Evolutionary conservation across 129 eudicot species (phyloP).

Genomic region (Ambrosia artemisiifolia): DNA sequence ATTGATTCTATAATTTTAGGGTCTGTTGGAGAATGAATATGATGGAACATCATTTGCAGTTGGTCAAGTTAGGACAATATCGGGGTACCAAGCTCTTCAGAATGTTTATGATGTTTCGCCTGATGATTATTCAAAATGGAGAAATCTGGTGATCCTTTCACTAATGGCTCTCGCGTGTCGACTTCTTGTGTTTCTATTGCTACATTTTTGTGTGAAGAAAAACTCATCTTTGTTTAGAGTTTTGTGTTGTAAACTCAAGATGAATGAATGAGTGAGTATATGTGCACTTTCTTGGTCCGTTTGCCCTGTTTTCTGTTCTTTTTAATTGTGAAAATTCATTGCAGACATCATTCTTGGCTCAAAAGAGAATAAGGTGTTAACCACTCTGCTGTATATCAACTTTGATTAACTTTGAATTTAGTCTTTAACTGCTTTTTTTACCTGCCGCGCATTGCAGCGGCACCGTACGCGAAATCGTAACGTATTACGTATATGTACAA

Average conservation of each 20-base stretch:
- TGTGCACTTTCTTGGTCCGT: not conserved
- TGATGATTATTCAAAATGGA: conserved; percentile 61
- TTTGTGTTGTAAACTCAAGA: conserved; percentile 46
- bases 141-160: conserved; percentile 55
- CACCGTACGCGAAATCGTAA: no score
- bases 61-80: conserved; percentile 70
- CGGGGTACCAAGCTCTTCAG: conserved; percentile 82
- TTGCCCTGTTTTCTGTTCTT: not conserved
- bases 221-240: conserved; percentile 36
- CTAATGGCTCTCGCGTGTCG: conserved; percentile 79
- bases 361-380: no score
- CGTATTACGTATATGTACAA: no score
- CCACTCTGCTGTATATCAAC: no score
- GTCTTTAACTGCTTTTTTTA: no score
- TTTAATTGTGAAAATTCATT: no score
- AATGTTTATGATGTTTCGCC: conserved; percentile 64
- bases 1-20: conserved; percentile 35
- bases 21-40: conserved; percentile 88
- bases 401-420: no score
- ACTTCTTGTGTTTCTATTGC: conserved; percentile 60
- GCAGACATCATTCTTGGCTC: no score
- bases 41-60: conserved; percentile 69
- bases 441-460: no score
- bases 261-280: conserved; percentile 43
- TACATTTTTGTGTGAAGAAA: conserved; percentile 48